A percentile compares a stretch with the other conserved stretches of the same genome.
phyloP scores from a whole-genome alignment of 768 basidiomycete species.

The Termitomyces sp. region DNA sequence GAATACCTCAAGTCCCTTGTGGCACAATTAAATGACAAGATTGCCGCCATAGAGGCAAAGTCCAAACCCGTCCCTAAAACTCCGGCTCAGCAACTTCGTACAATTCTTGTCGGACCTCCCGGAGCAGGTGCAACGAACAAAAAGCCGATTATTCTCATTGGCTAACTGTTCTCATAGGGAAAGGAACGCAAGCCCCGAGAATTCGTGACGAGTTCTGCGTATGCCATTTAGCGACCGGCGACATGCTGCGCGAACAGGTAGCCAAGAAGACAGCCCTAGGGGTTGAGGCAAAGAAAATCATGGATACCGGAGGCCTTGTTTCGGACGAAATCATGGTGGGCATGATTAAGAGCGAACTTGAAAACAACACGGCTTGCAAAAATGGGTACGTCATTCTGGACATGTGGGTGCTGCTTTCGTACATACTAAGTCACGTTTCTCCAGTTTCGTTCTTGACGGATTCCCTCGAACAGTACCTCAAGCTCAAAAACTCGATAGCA shows the following conservation, averaged over 20 bases:
- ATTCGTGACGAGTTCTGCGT: slow-evolving; percentile 93
- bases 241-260: slow-evolving; percentile 97
- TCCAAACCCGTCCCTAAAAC: slow-evolving; percentile 48
- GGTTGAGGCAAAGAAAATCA: slow-evolving; percentile 91
- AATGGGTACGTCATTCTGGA: slow-evolving; percentile 74
- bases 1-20: slow-evolving; percentile 95
- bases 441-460: slow-evolving; percentile 96
- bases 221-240: slow-evolving; percentile 97
- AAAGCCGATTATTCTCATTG: background rate
- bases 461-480: slow-evolving; percentile 98
- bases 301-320: slow-evolving; percentile 95
- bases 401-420: background rate
- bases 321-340: slow-evolving; percentile 95
- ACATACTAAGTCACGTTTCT: slow-evolving; percentile 13
- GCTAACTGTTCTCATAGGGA: slow-evolving; percentile 51
- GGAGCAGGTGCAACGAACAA: slow-evolving; percentile 72
- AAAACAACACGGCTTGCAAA: slow-evolving; percentile 88
- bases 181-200: slow-evolving; percentile 95
- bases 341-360: slow-evolving; percentile 95
- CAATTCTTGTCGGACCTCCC: slow-evolving; percentile 94
- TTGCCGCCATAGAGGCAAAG: slow-evolving; percentile 68
- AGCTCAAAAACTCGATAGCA: slow-evolving; percentile 90
- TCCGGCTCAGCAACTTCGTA: slow-evolving; percentile 76
- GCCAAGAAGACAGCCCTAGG: slow-evolving; percentile 82
- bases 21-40: slow-evolving; percentile 87